Base-by-base conservation (phyloP, 768 basidiomycete genomes). In the Amylocystis lapponica region DNA sequence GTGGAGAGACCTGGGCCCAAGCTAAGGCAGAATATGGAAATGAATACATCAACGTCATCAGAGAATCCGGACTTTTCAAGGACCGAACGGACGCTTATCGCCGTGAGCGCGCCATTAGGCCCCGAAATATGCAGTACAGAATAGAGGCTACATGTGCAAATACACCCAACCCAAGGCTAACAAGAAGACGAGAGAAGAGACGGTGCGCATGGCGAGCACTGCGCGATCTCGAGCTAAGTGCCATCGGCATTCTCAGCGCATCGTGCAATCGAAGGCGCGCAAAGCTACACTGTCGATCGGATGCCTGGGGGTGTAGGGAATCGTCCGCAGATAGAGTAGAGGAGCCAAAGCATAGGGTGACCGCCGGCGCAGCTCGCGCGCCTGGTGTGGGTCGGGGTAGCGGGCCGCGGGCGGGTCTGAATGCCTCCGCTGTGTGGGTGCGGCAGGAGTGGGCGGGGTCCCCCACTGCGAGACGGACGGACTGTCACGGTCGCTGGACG, bases 231-330 rank as follows among this genome's bases (percentile, higher is more conserved):
- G n/a, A n/a, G n/a, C n/a, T n/a, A n/a, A n/a, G n/a, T n/a, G n/a
- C n/a, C n/a, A n/a, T n/a, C n/a, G n/a, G n/a, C n/a, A 40, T 5
- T n/a, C 23, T 48, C 46, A 50, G 2, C 39, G 37, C 30, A 48
- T 27, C 34, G 37, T 47, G 30, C 47, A 45, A 30, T 54, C 53
- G 43, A 50, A 43, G 41, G 49, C 47, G 19, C 82, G 82, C 38
- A 87, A 66, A 5, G 80, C 79, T 56, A 77, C 73, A 59, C 86
- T 82, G 55, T 87, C 85, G 41, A 82, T 58, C 3, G 81, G 80
- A 57, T 86, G 84, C 36, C 85, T 75, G 40, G 75, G 73, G 14
- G 72, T 74, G 13, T 79, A 79, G 14, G 81, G 71, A 11, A 75
- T 69, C 20, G 68, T 76, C 58, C 76, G 70, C 16, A 84, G 70